Evolutionary conservation across 495 filamentous ascomycete genomes (phyloP), one percentile per base, ranked within the genome.

Genomic region (Penicillium manginii): DNA sequence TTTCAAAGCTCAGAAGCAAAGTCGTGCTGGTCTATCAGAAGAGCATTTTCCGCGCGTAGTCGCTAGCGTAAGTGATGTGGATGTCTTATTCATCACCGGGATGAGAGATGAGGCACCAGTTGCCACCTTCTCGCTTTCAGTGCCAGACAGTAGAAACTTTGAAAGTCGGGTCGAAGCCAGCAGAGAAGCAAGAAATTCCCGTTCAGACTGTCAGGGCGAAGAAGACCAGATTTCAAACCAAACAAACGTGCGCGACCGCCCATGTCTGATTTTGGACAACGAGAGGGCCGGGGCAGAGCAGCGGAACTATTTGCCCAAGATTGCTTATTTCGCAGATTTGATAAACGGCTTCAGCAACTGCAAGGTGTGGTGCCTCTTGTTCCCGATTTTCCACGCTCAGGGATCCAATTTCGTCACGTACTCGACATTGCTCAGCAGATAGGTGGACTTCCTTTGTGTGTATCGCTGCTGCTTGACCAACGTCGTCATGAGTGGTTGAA

Each of bases 91-190:
- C 32, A 83, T 89, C 65, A 88, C 85, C 0, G 86, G 86, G 5
- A 84, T 89, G 82, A 86, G 83, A 77, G 85, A 88, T 57, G 73
- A 83, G 63, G 80, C 83, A 5, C 85, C 84, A 4, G 80, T 89
- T 33, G 73, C 81, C 58, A 50, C 59, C 48, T 79, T 83, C 1
- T 83, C 82, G 29, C 79, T 81, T 77, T 68, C 86, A 55, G 81
- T 87, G 43, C 82, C 85, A 58, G 68, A 78, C 17, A 84, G 73
- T 59, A 81, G 73, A 57, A 56, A 88, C 26, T 40, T 88, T 58
- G 84, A 87, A 42, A 73, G 87, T 62, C 74, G 66, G 50, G 75
- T 88, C 54, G 18, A 71, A 66, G 77, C 77, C 33, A n/a, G n/a
- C n/a, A n/a, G n/a, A n/a, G n/a, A n/a, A n/a, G n/a, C n/a, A n/a